A percentile compares a stretch with the other conserved stretches of the same genome.
phyloP scores from a whole-genome alignment of 805 yeast genomes.

The Isabelozyma rhagii region DNA sequence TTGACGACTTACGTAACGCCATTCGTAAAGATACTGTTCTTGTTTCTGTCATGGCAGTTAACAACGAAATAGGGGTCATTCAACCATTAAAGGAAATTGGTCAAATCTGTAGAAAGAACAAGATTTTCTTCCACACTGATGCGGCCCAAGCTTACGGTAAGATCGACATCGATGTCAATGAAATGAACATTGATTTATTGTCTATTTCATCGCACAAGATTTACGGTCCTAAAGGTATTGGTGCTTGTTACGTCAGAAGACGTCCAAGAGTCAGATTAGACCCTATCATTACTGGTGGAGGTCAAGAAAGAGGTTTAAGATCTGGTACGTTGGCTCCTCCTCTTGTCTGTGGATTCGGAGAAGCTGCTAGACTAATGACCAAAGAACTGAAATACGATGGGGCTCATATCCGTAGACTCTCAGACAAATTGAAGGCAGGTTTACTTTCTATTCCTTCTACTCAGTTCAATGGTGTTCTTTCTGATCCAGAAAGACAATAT shows the following conservation, averaged over 20 bases:
- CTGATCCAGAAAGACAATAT: constrained; percentile 47
- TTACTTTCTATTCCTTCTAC: constrained; percentile 84
- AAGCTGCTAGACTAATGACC: constrained; percentile 84
- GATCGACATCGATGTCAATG: constrained; percentile 87
- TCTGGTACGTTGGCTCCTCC: constrained; percentile 99
- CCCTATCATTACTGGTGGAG: constrained; percentile 95
- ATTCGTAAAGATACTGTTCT: constrained; percentile 88
- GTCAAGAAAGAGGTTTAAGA: constrained; percentile 97
- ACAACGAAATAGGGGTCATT: constrained; percentile 96
- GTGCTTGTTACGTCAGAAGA: constrained; percentile 93
- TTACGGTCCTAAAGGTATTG: constrained; percentile 97
- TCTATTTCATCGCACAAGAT: constrained; percentile 95
- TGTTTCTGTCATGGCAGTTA: constrained; percentile 95
- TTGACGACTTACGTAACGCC: constrained; percentile 75
- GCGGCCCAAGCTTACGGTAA: constrained; percentile 98
- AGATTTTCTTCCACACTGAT: constrained; percentile 95
- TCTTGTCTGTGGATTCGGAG: constrained; percentile 92
- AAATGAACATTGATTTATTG: constrained; percentile 87
- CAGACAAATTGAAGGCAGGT: constrained; percentile 69
- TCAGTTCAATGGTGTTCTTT: constrained; percentile 79
- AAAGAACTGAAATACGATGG: constrained; percentile 73
- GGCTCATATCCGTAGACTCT: constrained; percentile 64
- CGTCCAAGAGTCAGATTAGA: constrained; percentile 97
- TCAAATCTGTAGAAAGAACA: constrained; percentile 73
- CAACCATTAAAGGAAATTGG: constrained; percentile 97